phyloP scores from a whole-genome alignment of 140 eudicot genomes.

The Senecio squalidus region DNA sequence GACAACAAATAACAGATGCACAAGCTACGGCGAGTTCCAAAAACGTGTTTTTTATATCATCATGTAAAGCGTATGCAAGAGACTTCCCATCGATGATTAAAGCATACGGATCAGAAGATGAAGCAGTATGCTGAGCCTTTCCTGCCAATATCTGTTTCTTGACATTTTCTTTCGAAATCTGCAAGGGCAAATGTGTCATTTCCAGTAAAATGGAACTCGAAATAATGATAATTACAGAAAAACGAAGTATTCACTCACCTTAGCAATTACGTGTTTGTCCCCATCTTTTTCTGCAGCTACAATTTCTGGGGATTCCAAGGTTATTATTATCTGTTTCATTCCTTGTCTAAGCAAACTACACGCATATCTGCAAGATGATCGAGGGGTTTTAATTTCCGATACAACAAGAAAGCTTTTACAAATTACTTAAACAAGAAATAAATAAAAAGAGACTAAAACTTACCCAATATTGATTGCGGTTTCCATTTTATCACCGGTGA shows the following conservation, averaged over 20 bases:
- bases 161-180: constrained; percentile 76
- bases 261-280: constrained; percentile 63
- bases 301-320: constrained; percentile 72
- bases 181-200: constrained; percentile 17
- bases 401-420: neutral
- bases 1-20: constrained; percentile 95
- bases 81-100: constrained; percentile 94
- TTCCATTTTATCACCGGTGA: constrained; percentile 98
- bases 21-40: constrained; percentile 72
- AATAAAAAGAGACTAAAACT: neutral
- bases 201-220: neutral
- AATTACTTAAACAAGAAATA: neutral
- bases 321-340: constrained; percentile 75
- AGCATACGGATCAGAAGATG: constrained; percentile 65
- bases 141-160: constrained; percentile 62
- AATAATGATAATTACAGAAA: neutral
- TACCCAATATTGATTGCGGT: constrained; percentile 97
- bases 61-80: constrained; percentile 75
- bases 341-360: constrained; percentile 97
- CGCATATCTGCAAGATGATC: constrained; percentile 51
- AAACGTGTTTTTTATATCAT: constrained; percentile 56
- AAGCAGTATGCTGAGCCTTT: constrained; percentile 40
- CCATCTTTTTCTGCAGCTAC: constrained; percentile 59
- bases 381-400: constrained; percentile 3
- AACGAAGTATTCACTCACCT: constrained; percentile 38